A percentile compares a stretch with the other conserved stretches of the same genome.
Evolutionary conservation across 495 filamentous ascomycete species (phyloP).

Genomic region (Podospora comata): DNA sequence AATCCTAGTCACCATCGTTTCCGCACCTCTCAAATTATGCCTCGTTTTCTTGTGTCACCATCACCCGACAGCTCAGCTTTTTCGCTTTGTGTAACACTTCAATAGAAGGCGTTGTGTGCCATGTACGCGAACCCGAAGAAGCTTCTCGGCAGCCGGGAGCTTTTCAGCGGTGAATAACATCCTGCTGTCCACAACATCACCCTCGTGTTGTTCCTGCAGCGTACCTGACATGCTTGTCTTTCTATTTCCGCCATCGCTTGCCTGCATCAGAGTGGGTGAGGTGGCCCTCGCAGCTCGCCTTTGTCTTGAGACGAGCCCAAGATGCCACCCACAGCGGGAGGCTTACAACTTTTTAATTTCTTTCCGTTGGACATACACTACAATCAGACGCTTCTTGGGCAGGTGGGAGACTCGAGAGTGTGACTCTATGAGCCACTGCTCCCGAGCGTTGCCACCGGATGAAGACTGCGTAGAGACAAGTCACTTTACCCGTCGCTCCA

Average conservation of each 20-base stretch:
- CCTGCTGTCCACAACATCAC: not conserved
- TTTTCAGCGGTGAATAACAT: constrained; percentile 15
- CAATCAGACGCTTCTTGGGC: not conserved
- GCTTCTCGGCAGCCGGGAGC: constrained; percentile 6
- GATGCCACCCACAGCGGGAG: constrained; percentile 13
- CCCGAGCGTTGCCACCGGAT: constrained; percentile 29
- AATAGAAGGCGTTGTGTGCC: constrained; percentile 16
- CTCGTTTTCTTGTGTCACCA: constrained; percentile 3
- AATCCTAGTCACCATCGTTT: constrained; percentile 3
- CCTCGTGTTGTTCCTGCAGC: constrained; percentile 24
- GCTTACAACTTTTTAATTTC: constrained; percentile 3
- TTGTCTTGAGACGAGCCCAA: constrained; percentile 9
- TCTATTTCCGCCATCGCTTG: not conserved
- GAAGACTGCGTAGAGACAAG: constrained; percentile 25
- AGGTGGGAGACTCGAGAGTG: constrained; percentile 13
- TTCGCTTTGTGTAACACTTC: not conserved
- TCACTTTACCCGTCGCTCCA: constrained; percentile 37
- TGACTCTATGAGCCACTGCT: constrained; percentile 14
- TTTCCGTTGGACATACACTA: not conserved
- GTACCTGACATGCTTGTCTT: constrained; percentile 17
- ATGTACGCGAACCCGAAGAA: constrained; percentile 21
- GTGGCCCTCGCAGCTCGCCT: not conserved
- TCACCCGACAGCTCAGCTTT: constrained; percentile 2
- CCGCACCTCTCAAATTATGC: constrained; percentile 12
- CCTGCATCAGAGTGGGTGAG: not conserved